Evolutionary conservation across 176 grass and related monocot species (phyloP).

Genomic region (Oryza nivara): DNA sequence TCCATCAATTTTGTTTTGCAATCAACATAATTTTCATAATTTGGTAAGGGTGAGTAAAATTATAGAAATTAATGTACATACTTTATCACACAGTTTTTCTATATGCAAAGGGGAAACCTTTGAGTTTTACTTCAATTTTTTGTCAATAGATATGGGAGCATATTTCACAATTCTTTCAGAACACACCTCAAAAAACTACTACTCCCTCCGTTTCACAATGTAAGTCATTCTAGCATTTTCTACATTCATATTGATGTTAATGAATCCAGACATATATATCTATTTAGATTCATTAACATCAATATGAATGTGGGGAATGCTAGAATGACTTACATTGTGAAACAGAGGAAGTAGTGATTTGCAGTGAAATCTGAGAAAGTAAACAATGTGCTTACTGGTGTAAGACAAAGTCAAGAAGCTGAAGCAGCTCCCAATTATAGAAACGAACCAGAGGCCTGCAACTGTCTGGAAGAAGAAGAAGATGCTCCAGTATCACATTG

Average conservation of each 20-base stretch:
- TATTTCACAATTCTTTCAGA: background rate
- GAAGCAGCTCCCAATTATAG: conserved; percentile 82
- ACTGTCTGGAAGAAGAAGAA: conserved; percentile 53
- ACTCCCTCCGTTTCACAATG: no score
- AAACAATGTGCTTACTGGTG: conserved; percentile 48
- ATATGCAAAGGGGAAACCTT: background rate
- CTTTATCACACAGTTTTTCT: background rate
- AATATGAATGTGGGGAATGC: no score
- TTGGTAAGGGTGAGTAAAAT: background rate
- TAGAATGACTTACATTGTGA: no score
- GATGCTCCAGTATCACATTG: conserved; percentile 13
- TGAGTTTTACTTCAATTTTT: background rate
- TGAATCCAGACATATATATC: no score
- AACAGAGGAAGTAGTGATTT: background rate
- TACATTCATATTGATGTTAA: no score
- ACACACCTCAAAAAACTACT: background rate
- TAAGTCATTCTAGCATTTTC: no score
- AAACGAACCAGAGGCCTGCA: conserved; percentile 73
- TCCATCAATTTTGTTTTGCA: background rate
- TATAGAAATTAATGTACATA: background rate
- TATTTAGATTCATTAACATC: no score
- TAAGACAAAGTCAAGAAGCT: conserved; percentile 87
- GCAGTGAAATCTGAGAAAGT: background rate
- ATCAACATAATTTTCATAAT: background rate
- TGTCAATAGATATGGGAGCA: background rate